Percentiles rank a stretch among this genome's conserved stretches.
Evolutionary conservation across 208 protist species (phyloP).

Genomic region (Kentomonas sorsogonicus): DNA sequence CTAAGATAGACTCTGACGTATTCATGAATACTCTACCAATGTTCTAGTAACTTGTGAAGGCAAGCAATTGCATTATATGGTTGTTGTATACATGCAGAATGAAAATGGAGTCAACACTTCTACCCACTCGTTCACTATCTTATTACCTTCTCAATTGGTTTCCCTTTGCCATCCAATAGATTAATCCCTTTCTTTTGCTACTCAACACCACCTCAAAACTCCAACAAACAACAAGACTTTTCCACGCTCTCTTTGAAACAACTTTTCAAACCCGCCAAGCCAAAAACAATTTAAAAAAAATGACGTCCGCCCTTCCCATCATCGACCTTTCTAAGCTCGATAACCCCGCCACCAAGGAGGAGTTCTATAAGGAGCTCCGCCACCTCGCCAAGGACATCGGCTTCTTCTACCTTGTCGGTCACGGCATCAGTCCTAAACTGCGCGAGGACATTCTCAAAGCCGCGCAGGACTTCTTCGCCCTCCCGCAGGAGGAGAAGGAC

Average conservation of each 20-base stretch:
- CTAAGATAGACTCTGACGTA: too few relatives aligned
- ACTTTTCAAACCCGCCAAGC: background rate
- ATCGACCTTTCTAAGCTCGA: conserved; percentile 8
- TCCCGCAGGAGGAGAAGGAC: conserved; percentile 11
- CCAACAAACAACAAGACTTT: too few relatives aligned
- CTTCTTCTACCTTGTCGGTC: conserved; percentile 15
- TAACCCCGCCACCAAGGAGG: background rate
- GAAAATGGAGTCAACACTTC: too few relatives aligned
- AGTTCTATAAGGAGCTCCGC: conserved; percentile 10
- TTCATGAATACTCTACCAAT: too few relatives aligned
- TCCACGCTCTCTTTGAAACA: too few relatives aligned
- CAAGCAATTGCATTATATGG: background rate
- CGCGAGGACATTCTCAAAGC: conserved; percentile 5
- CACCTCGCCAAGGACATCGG: conserved; percentile 8
- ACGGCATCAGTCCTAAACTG: conserved; percentile 4
- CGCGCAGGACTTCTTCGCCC: conserved; percentile 7
- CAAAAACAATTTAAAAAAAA: background rate
- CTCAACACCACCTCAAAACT: too few relatives aligned
- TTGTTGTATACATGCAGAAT: background rate
- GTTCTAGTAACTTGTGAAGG: too few relatives aligned
- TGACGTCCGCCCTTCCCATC: background rate
- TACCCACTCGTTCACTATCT: too few relatives aligned
- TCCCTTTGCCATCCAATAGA: too few relatives aligned
- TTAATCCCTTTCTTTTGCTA: too few relatives aligned
- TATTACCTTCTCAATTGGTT: too few relatives aligned